Evolutionary conservation across 1,284 basidiomycete genomes (phyloP).

Genomic region (Irpex rosettiformis): DNA sequence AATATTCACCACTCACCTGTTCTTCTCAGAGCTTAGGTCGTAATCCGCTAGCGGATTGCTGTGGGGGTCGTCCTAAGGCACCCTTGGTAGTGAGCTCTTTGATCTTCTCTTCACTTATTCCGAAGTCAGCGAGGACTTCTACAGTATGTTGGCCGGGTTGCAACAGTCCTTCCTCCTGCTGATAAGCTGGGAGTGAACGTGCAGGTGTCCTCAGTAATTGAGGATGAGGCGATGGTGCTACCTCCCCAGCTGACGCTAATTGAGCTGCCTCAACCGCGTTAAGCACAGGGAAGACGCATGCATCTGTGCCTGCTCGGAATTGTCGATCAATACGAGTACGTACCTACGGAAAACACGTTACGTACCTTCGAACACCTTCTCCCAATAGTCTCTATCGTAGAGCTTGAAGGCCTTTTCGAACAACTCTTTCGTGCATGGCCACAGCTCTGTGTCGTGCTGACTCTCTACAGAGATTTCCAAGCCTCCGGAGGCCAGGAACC

Average conservation of each 20-base stretch:
- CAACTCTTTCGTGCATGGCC: constrained; percentile 59
- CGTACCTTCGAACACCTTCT: constrained; percentile 59
- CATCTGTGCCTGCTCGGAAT: constrained; percentile 55
- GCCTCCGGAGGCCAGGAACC: constrained; percentile 30
- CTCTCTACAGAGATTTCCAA: constrained; percentile 46
- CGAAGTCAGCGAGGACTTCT: constrained; percentile 29
- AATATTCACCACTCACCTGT: no score
- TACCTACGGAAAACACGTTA: not conserved
- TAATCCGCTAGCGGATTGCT: no score
- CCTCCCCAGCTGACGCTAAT: constrained; percentile 31
- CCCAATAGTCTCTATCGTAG: constrained; percentile 68
- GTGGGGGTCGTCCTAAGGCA: constrained; percentile 12
- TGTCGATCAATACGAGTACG: not conserved
- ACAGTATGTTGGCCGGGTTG: constrained; percentile 49
- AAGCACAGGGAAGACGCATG: constrained; percentile 77
- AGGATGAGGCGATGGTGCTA: constrained; percentile 51
- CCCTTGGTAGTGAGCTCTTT: constrained; percentile 15
- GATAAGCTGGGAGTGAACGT: constrained; percentile 8
- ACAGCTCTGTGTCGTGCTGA: constrained; percentile 48
- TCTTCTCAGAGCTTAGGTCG: no score
- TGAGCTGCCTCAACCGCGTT: constrained; percentile 55
- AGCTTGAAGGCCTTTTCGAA: constrained; percentile 61
- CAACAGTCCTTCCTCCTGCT: constrained; percentile 22
- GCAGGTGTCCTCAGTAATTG: constrained; percentile 32
- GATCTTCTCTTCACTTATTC: constrained; percentile 14